Conservation (phyloP, 805 yeast genomes). For the Saturnispora sanitii region DNA sequence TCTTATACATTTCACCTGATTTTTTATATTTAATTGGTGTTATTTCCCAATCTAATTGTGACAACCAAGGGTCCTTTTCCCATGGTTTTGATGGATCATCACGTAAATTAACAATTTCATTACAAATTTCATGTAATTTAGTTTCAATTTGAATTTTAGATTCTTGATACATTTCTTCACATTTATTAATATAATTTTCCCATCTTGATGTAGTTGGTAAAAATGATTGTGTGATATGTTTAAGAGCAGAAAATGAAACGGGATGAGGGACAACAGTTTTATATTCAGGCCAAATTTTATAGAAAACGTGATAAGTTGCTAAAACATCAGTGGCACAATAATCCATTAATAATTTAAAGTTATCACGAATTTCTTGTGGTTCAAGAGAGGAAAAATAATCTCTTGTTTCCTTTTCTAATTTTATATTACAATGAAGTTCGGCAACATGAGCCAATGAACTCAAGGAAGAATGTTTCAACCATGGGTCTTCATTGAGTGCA, state of each 20-base stretch:
- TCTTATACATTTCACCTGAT: slow-evolving; percentile 56
- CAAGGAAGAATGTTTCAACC: slow-evolving; percentile 69
- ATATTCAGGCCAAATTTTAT: slow-evolving; percentile 62
- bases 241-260: slow-evolving; percentile 80
- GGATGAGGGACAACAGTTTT: slow-evolving; percentile 77
- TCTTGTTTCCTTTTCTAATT: slow-evolving; percentile 57
- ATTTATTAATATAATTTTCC: slow-evolving; percentile 56
- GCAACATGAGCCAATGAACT: slow-evolving; percentile 79
- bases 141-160: slow-evolving; percentile 46
- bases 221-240: slow-evolving; percentile 61
- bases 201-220: slow-evolving; percentile 71
- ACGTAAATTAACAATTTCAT: slow-evolving; percentile 41
- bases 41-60: slow-evolving; percentile 81
- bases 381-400: slow-evolving; percentile 51
- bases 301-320: slow-evolving; percentile 62
- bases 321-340: slow-evolving; percentile 85
- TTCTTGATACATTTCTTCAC: slow-evolving; percentile 59
- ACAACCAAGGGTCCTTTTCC: slow-evolving; percentile 75
- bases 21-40: slow-evolving; percentile 53
- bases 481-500: slow-evolving; percentile 56
- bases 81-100: slow-evolving; percentile 28
- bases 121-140: slow-evolving; percentile 50
- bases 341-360: slow-evolving; percentile 51
- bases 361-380: slow-evolving; percentile 41
- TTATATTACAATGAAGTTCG: slow-evolving; percentile 60